These are phyloP conservation scores for Pisolithus albus DNA, from an alignment of 768 basidiomycete species.

Conservation along the genomic window DNA sequence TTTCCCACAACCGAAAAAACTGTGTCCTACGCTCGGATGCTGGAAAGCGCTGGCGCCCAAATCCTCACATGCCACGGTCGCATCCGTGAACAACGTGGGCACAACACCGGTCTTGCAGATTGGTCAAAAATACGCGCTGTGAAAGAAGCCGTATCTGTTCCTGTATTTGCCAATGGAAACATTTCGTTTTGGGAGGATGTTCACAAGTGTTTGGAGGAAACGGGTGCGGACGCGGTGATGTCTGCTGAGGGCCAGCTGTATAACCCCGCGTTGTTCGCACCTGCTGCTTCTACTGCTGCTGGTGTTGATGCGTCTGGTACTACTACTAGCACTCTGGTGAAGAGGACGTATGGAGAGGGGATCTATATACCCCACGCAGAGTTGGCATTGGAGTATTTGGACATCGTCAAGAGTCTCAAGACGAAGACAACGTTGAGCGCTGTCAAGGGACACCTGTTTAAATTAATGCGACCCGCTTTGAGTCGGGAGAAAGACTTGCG, in stretches of 20 bases:
- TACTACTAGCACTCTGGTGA: neutral
- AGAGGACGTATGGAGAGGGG: constrained; percentile 26
- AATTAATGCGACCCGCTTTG: constrained; percentile 78
- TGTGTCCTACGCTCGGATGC: constrained; percentile 91
- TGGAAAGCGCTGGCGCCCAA: constrained; percentile 91
- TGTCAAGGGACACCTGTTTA: constrained; percentile 91
- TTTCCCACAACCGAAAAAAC: constrained; percentile 84
- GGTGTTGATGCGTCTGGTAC: neutral
- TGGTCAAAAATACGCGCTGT: constrained; percentile 89
- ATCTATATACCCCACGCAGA: constrained; percentile 52
- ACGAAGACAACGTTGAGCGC: constrained; percentile 69
- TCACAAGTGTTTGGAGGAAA: constrained; percentile 66
- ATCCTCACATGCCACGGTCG: constrained; percentile 93
- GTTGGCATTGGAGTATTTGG: constrained; percentile 82
- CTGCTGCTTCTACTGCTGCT: constrained; percentile 8
- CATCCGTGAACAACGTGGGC: constrained; percentile 85
- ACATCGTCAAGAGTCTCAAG: constrained; percentile 55
- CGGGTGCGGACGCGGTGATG: constrained; percentile 92
- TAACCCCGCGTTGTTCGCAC: constrained; percentile 75
- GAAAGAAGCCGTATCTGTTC: constrained; percentile 82
- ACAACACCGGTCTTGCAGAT: constrained; percentile 76
- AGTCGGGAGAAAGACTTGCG: constrained; percentile 62
- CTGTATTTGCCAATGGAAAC: constrained; percentile 97
- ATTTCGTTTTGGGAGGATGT: constrained; percentile 86
- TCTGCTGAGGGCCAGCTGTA: constrained; percentile 92